Evolutionary conservation across 768 basidiomycete species (phyloP).

Genomic region (Rhizopogon salebrosus): DNA sequence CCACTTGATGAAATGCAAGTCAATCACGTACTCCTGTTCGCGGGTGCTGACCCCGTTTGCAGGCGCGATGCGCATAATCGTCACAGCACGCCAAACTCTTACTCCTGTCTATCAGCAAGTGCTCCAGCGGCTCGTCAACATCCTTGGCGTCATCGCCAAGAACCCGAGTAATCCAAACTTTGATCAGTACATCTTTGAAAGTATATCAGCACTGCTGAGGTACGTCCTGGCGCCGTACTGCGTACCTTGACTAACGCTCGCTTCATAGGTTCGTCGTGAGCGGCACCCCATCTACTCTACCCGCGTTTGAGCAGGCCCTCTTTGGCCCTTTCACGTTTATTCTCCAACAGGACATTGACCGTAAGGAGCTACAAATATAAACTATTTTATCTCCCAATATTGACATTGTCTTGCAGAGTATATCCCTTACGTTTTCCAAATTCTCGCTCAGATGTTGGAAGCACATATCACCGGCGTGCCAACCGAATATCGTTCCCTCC

Average conservation of each 20-base stretch:
- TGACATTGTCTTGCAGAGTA: constrained; percentile 56
- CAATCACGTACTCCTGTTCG: neutral
- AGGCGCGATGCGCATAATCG: constrained; percentile 92
- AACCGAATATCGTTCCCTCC: constrained; percentile 67
- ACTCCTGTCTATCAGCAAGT: constrained; percentile 61
- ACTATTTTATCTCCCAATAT: neutral
- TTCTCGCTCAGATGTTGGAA: constrained; percentile 93
- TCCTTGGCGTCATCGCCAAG: constrained; percentile 84
- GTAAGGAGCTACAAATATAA: constrained; percentile 36
- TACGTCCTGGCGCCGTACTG: constrained; percentile 23
- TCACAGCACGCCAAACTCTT: constrained; percentile 80
- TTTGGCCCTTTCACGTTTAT: constrained; percentile 88
- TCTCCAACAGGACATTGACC: constrained; percentile 88
- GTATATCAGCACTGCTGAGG: constrained; percentile 91
- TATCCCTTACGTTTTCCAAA: constrained; percentile 95
- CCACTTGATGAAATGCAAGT: constrained; percentile 93
- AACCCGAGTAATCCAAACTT: constrained; percentile 98
- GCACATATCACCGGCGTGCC: constrained; percentile 67
- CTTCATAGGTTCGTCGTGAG: constrained; percentile 69
- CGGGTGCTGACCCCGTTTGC: constrained; percentile 1
- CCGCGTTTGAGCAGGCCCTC: constrained; percentile 73
- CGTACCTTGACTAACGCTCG: neutral
- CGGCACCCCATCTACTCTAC: constrained; percentile 58
- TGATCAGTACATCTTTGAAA: constrained; percentile 97
- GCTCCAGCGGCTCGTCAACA: constrained; percentile 70